A percentile compares a stretch with the other conserved stretches of the same genome.
Conservation (phyloP, 352 stramenopile species). For the Phytophthora aleatoria region DNA sequence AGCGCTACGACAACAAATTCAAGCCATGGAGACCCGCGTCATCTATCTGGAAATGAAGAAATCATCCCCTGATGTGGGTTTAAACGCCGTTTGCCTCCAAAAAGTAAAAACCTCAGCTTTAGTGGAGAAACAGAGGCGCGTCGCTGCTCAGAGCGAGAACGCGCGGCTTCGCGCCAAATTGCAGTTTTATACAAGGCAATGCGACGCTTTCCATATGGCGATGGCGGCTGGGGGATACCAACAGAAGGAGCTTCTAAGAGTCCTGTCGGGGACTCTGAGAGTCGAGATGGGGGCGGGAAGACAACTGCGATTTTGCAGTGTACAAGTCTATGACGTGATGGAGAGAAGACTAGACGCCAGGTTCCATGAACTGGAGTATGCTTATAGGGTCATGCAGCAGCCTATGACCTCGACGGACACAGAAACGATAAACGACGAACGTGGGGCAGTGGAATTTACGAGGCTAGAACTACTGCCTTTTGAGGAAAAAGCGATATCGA, state of each 20-base stretch:
- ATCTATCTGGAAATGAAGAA: conserved; percentile 12
- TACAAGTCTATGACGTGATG: conserved; percentile 18
- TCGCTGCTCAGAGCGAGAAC: conserved; percentile 8
- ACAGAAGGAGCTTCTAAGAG: not conserved
- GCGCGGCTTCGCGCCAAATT: conserved; percentile 12
- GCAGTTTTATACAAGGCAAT: not conserved
- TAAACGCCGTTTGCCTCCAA: not conserved
- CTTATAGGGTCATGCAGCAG: conserved; percentile 1
- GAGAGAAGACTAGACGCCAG: conserved; percentile 17
- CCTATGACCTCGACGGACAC: conserved; percentile 7
- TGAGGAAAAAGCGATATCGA: conserved; percentile 1
- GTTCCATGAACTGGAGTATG: conserved; percentile 3
- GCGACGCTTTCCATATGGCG: conserved; percentile 2
- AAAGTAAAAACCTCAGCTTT: conserved; percentile 12
- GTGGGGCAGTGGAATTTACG: conserved; percentile 6
- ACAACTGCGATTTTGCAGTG: not conserved
- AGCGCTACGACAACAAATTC: conserved; percentile 8
- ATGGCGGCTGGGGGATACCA: not conserved
- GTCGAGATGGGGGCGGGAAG: conserved; percentile 2
- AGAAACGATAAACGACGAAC: conserved; percentile 1
- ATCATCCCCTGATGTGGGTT: not conserved
- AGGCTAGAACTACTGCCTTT: conserved; percentile 18
- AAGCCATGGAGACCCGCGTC: conserved; percentile 15
- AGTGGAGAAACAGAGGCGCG: conserved; percentile 7
- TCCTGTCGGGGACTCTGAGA: not conserved